Base-by-base conservation (phyloP, 2,329 filamentous ascomycete species). In the Huntiella savannae region DNA sequence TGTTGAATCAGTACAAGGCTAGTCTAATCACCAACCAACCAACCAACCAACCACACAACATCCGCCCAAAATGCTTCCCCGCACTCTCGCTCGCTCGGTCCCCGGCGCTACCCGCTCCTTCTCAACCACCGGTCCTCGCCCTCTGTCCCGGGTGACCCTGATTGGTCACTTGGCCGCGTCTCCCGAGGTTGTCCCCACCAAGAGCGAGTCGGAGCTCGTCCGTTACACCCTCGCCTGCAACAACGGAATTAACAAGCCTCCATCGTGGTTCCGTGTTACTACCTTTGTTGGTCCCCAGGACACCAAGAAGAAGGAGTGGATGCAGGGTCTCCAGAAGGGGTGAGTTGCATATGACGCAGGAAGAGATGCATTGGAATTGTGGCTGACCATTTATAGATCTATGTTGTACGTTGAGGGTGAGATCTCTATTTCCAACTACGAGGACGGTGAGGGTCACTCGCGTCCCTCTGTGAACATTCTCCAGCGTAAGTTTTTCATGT, bases 381-480 rank as follows among this genome's bases (percentile, higher is more conserved):
- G 6, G 38, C 38, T 40, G 17, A 22, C 22, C 1, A 3, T 7
- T 28, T 10, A 10, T 55, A 94, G 87, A 50, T 72, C 84, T 11
- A 67, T 85, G 43, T 70, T 98, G 52, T 85, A 75, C 57, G 67
- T 96, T 43, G 88, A 96, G 61, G 87, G 82, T 39, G 84, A 95
- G 51, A 81, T 79, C 51, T 66, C 65, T 53, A 76, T 88, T 65
- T 69, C 64, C 54, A 66, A 62, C 39, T 88, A 75, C 59, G 72
- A 80, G 54, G 77, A 81, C 54, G 59, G 66, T 48, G 81, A 91
- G 40, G 83, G 83, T 59, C 79, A 79, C 62, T 73, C 66, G 55
- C 69, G 68, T 54, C 73, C 62, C 46, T 58, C 65, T 43, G 60
- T 95, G 57, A 87, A 68, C 62, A 68, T 96, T 55, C 62, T 80